Percentiles rank a stretch among this genome's conserved stretches.
Conservation (phyloP, 2,329 filamentous ascomycete species). For the Curvularia sp. region DNA sequence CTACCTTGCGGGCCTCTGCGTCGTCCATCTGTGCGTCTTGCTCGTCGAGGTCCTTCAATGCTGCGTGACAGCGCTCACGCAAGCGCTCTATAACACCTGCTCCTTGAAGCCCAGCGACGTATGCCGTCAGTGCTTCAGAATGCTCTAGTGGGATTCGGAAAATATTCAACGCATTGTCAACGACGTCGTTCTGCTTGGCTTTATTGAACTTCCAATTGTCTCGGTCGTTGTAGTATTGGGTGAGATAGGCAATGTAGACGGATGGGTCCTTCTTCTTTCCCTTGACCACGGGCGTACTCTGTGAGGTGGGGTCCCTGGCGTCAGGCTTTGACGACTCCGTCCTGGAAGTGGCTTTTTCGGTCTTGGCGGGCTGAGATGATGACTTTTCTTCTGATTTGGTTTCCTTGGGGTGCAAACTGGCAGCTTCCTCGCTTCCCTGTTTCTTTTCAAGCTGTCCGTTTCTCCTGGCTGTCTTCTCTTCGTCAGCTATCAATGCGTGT, state of each 20-base stretch:
- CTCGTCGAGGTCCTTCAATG: constrained; percentile 62
- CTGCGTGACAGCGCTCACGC: constrained; percentile 68
- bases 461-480: constrained; percentile 25
- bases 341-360: background rate
- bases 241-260: constrained; percentile 77
- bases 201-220: constrained; percentile 95
- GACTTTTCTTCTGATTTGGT: constrained; percentile 1
- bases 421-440: constrained; percentile 19
- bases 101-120: constrained; percentile 81
- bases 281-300: constrained; percentile 13
- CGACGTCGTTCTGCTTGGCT: constrained; percentile 82
- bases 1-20: constrained; percentile 43
- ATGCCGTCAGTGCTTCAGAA: constrained; percentile 74
- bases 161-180: constrained; percentile 81
- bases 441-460: constrained; percentile 29
- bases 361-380: constrained; percentile 7
- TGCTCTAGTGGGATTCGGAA: constrained; percentile 74
- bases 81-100: constrained; percentile 72
- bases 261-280: constrained; percentile 60
- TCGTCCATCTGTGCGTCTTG: constrained; percentile 49
- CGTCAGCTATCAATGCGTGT: constrained; percentile 26
- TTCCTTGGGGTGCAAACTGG: constrained; percentile 4
- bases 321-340: constrained; percentile 2
- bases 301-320: background rate
- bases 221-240: constrained; percentile 74